These are phyloP conservation scores for Marasmius tenuissimus DNA, from an alignment of 1,284 basidiomycete genomes.

Conservation along the genomic window DNA sequence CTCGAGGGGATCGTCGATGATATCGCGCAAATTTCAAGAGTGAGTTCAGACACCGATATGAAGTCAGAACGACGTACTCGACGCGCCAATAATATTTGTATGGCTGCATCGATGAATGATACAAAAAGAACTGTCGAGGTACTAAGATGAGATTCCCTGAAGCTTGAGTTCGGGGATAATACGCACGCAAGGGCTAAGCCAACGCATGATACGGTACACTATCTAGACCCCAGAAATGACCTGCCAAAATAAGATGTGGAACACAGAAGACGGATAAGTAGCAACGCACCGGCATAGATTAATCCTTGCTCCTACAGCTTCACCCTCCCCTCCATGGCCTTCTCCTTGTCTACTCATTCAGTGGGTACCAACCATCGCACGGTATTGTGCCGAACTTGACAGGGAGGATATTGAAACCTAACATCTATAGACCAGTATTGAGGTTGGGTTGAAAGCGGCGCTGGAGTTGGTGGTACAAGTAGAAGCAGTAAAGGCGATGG, in stretches of 20 bases:
- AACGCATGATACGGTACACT: constrained; percentile 59
- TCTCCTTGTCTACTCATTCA: constrained; percentile 64
- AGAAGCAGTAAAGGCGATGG: too few species aligned
- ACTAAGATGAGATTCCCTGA: background rate
- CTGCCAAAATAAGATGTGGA: constrained; percentile 30
- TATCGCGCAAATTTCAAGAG: constrained; percentile 50
- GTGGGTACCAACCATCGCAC: constrained; percentile 48
- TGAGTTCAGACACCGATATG: background rate
- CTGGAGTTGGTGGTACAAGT: too few species aligned
- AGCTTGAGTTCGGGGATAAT: background rate
- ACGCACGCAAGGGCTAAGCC: constrained; percentile 75
- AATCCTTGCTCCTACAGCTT: constrained; percentile 52
- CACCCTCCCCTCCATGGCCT: constrained; percentile 48
- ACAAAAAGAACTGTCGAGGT: constrained; percentile 47
- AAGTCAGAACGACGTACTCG: constrained; percentile 34
- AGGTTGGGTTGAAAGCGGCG: too few species aligned
- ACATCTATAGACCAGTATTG: too few species aligned
- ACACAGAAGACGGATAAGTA: background rate
- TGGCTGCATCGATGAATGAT: constrained; percentile 40
- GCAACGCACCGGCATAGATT: constrained; percentile 48
- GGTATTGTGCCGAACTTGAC: constrained; percentile 60
- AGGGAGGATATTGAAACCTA: constrained; percentile 23
- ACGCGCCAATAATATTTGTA: constrained; percentile 68
- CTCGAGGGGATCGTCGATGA: constrained; percentile 73
- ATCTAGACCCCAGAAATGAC: constrained; percentile 1